A percentile compares a stretch with the other conserved stretches of the same genome.
phyloP scores from a whole-genome alignment of 495 filamentous ascomycete species.

The Trichoderma gamsii region DNA sequence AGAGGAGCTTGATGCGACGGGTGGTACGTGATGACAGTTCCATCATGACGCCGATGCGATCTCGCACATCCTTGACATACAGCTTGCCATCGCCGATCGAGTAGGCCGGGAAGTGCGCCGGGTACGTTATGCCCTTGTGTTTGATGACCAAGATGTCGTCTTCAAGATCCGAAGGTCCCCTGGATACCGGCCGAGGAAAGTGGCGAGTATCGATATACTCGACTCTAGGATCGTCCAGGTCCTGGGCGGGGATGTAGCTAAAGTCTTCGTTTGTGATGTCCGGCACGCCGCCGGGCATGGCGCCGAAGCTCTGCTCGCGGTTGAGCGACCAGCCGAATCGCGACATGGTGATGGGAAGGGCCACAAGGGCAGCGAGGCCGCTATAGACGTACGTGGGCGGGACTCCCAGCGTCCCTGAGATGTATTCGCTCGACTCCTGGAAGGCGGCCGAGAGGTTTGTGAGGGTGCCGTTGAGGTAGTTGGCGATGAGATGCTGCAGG shows the following conservation, averaged over 20 bases:
- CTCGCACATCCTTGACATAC: conserved; percentile 59
- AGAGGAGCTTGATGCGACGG: conserved; percentile 61
- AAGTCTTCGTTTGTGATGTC: conserved; percentile 72
- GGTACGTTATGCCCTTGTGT: conserved; percentile 64
- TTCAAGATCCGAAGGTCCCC: conserved; percentile 37
- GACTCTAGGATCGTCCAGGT: conserved; percentile 42
- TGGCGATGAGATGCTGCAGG: conserved; percentile 37
- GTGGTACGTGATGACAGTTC: conserved; percentile 51
- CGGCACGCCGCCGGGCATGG: conserved; percentile 44
- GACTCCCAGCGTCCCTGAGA: conserved; percentile 44
- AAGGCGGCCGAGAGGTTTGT: conserved; percentile 37
- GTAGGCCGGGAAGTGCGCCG: conserved; percentile 72
- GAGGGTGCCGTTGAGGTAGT: conserved; percentile 40
- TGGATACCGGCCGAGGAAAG: conserved; percentile 21
- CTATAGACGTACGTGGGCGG: conserved; percentile 41
- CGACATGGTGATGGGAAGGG: conserved; percentile 55
- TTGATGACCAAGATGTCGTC: conserved; percentile 76
- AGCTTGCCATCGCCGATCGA: conserved; percentile 74
- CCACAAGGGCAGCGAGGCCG: conserved; percentile 41
- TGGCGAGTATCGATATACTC: conserved; percentile 13
- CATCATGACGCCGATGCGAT: conserved; percentile 57
- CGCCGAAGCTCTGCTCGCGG: conserved; percentile 46
- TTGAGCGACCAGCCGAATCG: conserved; percentile 52
- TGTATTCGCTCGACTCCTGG: conserved; percentile 49
- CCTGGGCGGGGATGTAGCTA: conserved; percentile 71